phyloP scores from a whole-genome alignment of 768 basidiomycete species.

The Trametes gibbosa region DNA sequence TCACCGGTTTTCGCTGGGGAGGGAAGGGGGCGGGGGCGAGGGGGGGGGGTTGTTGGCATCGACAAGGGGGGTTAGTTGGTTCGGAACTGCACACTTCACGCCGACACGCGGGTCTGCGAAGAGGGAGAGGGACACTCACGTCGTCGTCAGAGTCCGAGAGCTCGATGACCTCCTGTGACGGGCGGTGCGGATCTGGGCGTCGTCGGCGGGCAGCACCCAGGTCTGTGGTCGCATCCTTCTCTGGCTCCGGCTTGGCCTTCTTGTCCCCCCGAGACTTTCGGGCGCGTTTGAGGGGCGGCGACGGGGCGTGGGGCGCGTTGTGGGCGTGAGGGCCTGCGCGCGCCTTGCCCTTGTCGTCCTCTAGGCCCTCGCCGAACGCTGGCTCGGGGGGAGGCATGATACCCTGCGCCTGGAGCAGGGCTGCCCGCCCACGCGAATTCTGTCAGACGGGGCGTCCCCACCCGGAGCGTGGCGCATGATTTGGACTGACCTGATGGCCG shows the following conservation, averaged over 20 bases:
- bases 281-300: background rate
- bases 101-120: background rate
- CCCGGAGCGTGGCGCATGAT: too few relatives aligned
- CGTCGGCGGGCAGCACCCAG: too few relatives aligned
- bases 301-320: too few relatives aligned
- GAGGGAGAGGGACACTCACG: background rate
- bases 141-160: slow-evolving; percentile 1
- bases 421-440: background rate
- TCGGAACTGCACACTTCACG: too few relatives aligned
- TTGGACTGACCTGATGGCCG: slow-evolving; percentile 17
- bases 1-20: background rate
- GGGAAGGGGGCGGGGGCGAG: too few relatives aligned
- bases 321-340: background rate
- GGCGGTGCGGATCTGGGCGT: too few relatives aligned
- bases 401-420: background rate
- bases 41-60: too few relatives aligned
- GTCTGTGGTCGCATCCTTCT: background rate
- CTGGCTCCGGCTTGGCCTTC: background rate
- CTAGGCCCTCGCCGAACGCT: background rate
- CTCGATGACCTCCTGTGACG: background rate
- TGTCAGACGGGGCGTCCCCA: too few relatives aligned
- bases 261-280: background rate
- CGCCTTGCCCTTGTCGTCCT: background rate
- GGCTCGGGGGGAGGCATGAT: background rate
- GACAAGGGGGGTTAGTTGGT: background rate